Conservation (phyloP, 108 stramenopile species). For the Cyclotella kingstonii region DNA sequence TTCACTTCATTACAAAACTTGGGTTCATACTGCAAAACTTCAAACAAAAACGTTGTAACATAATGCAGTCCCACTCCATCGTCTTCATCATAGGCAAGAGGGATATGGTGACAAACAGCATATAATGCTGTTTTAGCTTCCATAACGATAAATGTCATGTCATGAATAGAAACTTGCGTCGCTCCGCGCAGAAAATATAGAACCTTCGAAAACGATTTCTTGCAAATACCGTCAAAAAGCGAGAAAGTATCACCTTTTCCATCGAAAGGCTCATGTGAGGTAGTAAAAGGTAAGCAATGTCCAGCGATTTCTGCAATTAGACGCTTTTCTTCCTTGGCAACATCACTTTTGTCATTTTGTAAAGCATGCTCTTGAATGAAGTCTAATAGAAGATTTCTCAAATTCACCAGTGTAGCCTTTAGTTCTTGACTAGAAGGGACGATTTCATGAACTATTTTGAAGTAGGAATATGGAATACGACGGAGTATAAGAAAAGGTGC, state of each 20-base stretch:
- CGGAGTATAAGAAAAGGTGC: slow-evolving; percentile 36
- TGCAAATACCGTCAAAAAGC: slow-evolving; percentile 19
- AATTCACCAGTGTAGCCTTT: background rate
- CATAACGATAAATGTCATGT: slow-evolving; percentile 1
- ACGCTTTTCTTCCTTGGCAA: slow-evolving; percentile 23
- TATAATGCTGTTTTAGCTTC: slow-evolving; percentile 31
- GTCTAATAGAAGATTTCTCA: slow-evolving; percentile 10
- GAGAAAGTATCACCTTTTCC: background rate
- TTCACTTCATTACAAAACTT: background rate
- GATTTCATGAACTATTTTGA: slow-evolving; percentile 9
- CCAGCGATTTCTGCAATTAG: slow-evolving; percentile 31
- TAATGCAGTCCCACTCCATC: slow-evolving; percentile 14
- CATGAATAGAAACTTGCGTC: background rate
- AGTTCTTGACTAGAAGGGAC: slow-evolving; percentile 2
- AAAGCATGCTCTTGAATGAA: slow-evolving; percentile 1
- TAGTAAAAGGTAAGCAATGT: slow-evolving; percentile 27
- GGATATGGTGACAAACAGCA: slow-evolving; percentile 29
- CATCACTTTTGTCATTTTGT: slow-evolving; percentile 14
- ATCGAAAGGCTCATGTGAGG: background rate
- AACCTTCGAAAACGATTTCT: slow-evolving; percentile 5
- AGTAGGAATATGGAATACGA: slow-evolving; percentile 26
- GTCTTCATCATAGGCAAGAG: slow-evolving; percentile 22
- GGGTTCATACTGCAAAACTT: slow-evolving; percentile 14
- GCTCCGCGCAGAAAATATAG: slow-evolving; percentile 6
- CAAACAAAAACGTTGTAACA: slow-evolving; percentile 22